Conservation (phyloP, 768 basidiomycete genomes). For the Lyophyllum semitale region DNA sequence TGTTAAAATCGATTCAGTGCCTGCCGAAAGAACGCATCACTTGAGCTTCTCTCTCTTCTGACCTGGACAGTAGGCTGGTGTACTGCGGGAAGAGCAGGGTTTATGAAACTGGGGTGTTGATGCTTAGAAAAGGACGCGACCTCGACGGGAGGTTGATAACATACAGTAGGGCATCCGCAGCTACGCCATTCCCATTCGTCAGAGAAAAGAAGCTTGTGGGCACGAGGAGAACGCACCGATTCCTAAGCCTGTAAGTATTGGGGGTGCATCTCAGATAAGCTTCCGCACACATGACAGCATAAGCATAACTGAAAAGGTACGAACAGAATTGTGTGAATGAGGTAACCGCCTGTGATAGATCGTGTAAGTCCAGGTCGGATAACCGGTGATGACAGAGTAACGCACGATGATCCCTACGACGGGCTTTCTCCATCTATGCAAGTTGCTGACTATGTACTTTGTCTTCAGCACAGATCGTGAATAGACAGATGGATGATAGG, state of each 20-base stretch:
- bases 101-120: not conserved
- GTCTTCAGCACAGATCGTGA: not conserved
- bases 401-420: not conserved
- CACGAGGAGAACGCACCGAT: not conserved
- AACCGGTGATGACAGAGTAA: too few species aligned
- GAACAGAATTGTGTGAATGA: not conserved
- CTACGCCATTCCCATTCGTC: not conserved
- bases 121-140: not conserved
- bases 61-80: not conserved
- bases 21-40: too few species aligned
- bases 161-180: not conserved
- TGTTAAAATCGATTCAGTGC: not conserved
- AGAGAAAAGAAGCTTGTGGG: not conserved
- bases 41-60: not conserved
- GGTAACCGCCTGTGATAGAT: not conserved
- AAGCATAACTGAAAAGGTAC: too few species aligned
- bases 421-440: not conserved
- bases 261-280: too few species aligned
- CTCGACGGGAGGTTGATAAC: not conserved
- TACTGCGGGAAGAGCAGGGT: not conserved
- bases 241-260: not conserved
- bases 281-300: too few species aligned
- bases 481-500: not conserved
- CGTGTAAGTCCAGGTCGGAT: not conserved
- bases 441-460: not conserved